A percentile compares a stretch with the other conserved stretches of the same genome.
phyloP scores from a whole-genome alignment of 108 stramenopile genomes.

The Skeletonema potamos region DNA sequence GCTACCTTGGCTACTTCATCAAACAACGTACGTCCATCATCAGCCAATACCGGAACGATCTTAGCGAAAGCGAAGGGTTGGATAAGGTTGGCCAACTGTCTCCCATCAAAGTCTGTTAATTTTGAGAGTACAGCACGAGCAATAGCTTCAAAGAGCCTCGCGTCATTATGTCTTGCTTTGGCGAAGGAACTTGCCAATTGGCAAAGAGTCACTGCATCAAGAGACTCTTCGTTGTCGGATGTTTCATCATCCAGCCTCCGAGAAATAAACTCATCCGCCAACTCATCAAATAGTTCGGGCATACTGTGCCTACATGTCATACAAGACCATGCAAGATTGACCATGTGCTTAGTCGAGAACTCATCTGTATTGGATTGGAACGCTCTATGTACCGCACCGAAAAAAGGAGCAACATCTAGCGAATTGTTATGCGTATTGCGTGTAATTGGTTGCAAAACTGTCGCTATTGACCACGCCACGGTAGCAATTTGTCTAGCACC shows the following conservation, averaged over 20 bases:
- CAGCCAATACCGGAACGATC: neutral
- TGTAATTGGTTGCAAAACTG: neutral
- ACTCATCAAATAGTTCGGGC: constrained; percentile 12
- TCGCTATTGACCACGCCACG: constrained; percentile 32
- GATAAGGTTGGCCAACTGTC: constrained; percentile 27
- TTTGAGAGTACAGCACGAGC: constrained; percentile 17
- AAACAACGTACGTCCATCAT: constrained; percentile 17
- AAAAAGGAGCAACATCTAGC: constrained; percentile 23
- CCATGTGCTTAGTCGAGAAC: constrained; percentile 24
- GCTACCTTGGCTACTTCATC: constrained; percentile 21
- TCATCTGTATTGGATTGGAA: neutral
- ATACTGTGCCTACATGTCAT: constrained; percentile 19
- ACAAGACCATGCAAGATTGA: constrained; percentile 39
- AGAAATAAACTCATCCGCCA: constrained; percentile 23
- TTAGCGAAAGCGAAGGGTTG: constrained; percentile 32
- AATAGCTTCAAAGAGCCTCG: constrained; percentile 15
- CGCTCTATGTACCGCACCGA: neutral
- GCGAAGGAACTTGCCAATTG: constrained; percentile 35
- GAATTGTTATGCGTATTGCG: neutral
- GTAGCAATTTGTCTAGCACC: constrained; percentile 19
- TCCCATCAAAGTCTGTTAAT: constrained; percentile 12
- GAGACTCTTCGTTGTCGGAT: neutral
- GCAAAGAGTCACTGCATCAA: constrained; percentile 26
- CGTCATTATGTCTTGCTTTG: constrained; percentile 26
- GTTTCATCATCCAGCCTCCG: neutral